These are phyloP conservation scores for Periconia macrospinosa DNA, from an alignment of 2,329 filamentous ascomycete species.

Conservation along the genomic window DNA sequence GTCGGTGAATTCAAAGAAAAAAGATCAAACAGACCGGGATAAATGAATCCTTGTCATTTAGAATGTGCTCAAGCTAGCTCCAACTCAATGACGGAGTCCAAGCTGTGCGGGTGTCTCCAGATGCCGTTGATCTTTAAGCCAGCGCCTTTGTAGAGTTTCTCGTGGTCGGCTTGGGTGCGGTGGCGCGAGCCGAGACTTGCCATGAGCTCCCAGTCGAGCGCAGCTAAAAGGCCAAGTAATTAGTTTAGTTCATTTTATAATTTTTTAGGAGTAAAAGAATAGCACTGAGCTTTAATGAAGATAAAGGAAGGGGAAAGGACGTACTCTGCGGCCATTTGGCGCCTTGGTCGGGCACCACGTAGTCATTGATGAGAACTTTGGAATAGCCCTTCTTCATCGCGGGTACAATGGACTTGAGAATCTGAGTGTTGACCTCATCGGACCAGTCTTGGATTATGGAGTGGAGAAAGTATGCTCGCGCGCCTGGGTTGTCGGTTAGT, in stretches of 20 bases:
- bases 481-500: conserved; percentile 9
- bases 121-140: conserved; percentile 20
- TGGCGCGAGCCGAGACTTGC: conserved; percentile 22
- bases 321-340: conserved; percentile 28
- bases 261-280: too few relatives aligned
- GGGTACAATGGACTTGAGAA: conserved; percentile 24
- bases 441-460: conserved; percentile 36
- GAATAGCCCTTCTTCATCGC: conserved; percentile 34
- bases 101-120: conserved; percentile 22
- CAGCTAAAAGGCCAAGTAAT: conserved; percentile 8
- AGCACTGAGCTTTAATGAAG: too few relatives aligned
- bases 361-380: conserved; percentile 31
- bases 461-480: conserved; percentile 29
- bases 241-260: not conserved
- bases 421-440: conserved; percentile 21
- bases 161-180: conserved; percentile 24
- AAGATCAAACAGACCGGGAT: too few relatives aligned
- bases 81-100: conserved; percentile 27
- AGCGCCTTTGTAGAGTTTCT: conserved; percentile 19
- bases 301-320: not conserved
- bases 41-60: too few relatives aligned
- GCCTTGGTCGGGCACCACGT: conserved; percentile 24
- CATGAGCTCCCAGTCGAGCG: conserved; percentile 32
- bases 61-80: conserved; percentile 10
- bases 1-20: too few relatives aligned